phyloP scores from a whole-genome alignment of 352 stramenopile species.

The Phytophthora tubulina region DNA sequence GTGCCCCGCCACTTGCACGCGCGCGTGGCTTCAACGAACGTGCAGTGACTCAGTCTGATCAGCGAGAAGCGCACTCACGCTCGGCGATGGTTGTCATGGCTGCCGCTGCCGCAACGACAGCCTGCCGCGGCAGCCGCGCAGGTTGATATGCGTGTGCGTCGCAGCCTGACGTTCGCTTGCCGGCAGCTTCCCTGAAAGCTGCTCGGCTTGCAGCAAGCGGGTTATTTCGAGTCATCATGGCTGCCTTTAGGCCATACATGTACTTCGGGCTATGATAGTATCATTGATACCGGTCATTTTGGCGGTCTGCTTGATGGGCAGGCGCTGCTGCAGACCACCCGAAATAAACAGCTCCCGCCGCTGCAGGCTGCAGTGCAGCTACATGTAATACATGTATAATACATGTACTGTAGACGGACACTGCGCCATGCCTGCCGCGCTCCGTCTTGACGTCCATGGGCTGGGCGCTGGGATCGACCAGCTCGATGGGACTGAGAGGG shows the following conservation, averaged over 20 bases:
- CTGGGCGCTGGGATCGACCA: slow-evolving; percentile 19
- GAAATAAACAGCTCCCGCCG: slow-evolving; percentile 17
- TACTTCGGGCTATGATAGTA: not conserved
- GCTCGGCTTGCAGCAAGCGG: not conserved
- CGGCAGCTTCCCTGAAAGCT: slow-evolving; percentile 29
- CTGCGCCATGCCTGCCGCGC: slow-evolving; percentile 13
- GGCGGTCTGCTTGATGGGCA: not conserved
- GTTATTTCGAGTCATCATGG: slow-evolving; percentile 15
- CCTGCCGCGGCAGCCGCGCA: not conserved
- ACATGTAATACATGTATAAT: not conserved
- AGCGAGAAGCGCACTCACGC: not conserved
- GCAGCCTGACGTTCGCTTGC: slow-evolving; percentile 28
- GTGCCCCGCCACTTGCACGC: not conserved
- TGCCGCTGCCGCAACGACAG: slow-evolving; percentile 2
- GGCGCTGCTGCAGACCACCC: not conserved
- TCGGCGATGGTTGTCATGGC: not conserved
- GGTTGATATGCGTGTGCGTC: slow-evolving; percentile 19
- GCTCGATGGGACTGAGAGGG: slow-evolving; percentile 14
- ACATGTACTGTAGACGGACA: slow-evolving; percentile 11
- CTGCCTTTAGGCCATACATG: not conserved
- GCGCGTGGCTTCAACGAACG: slow-evolving; percentile 24
- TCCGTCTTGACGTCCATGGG: slow-evolving; percentile 29
- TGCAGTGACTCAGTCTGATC: not conserved
- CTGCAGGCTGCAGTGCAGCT: not conserved
- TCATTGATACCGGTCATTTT: not conserved